Percentiles rank a stretch among this genome's conserved stretches.
These are phyloP conservation scores for Lanmaoa pseudosensibilis DNA, from an alignment of 768 basidiomycete species.

Conservation along the genomic window DNA sequence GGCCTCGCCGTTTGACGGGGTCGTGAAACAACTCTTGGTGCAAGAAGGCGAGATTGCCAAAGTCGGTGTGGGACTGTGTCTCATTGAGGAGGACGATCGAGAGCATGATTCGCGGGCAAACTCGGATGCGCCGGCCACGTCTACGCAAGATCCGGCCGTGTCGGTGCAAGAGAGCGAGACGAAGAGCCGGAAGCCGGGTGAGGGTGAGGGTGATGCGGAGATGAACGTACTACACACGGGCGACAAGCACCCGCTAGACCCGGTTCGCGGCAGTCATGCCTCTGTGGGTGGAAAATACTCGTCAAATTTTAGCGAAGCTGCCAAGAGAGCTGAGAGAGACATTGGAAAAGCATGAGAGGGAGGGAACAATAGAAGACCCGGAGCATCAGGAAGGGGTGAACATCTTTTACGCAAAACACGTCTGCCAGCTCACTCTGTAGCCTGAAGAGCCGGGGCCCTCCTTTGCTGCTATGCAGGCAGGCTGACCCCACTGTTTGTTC, in stretches of 20 bases:
- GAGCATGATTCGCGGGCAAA: not conserved
- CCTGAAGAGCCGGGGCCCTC: slow-evolving; percentile 34
- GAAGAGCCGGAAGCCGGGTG: not conserved
- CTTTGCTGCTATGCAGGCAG: slow-evolving; percentile 24
- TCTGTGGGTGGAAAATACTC: slow-evolving; percentile 28
- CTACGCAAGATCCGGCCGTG: slow-evolving; percentile 17
- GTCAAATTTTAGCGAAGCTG: slow-evolving; percentile 26
- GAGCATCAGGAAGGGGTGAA: slow-evolving; percentile 36
- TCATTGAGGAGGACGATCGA: slow-evolving; percentile 58
- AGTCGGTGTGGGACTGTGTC: slow-evolving; percentile 74
- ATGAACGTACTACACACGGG: not conserved
- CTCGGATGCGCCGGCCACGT: not conserved
- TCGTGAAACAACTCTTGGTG: slow-evolving; percentile 69
- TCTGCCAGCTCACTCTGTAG: slow-evolving; percentile 34
- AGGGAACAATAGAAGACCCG: slow-evolving; percentile 32
- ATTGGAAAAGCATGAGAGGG: slow-evolving; percentile 34
- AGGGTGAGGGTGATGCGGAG: not conserved
- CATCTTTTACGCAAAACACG: slow-evolving; percentile 35
- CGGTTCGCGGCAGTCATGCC: too few species aligned
- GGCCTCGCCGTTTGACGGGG: slow-evolving; percentile 81
- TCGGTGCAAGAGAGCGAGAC: not conserved
- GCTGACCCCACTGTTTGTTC: slow-evolving; percentile 36
- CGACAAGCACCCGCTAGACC: slow-evolving; percentile 64
- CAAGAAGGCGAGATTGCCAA: slow-evolving; percentile 82
- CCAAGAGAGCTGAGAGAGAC: slow-evolving; percentile 28